Percentiles rank a stretch among this genome's conserved stretches.
Conservation (phyloP, 2,329 filamentous ascomycete genomes). For the Aureobasidium sp. region DNA sequence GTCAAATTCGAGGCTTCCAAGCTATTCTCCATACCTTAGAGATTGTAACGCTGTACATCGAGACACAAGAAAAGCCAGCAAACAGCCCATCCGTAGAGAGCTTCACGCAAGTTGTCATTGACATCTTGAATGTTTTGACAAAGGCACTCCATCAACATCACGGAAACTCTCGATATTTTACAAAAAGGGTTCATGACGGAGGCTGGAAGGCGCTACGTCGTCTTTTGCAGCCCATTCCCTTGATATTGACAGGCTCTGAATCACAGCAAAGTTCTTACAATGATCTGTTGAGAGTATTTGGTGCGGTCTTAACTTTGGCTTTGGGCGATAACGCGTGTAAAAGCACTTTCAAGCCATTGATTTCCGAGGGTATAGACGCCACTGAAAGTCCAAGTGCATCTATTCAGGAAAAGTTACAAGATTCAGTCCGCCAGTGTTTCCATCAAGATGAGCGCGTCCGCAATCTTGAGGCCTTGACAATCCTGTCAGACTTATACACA, state of each 20-base stretch:
- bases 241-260: background rate
- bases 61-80: background rate
- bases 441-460: background rate
- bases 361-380: background rate
- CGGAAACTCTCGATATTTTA: constrained; percentile 84
- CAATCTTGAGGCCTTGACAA: constrained; percentile 3
- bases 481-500: background rate
- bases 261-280: background rate
- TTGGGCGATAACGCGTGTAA: constrained; percentile 56
- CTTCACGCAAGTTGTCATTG: background rate
- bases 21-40: constrained; percentile 62
- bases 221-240: constrained; percentile 40
- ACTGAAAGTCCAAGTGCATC: background rate
- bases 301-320: constrained; percentile 70
- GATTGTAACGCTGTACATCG: background rate
- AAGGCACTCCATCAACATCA: constrained; percentile 70
- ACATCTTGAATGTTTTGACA: constrained; percentile 64
- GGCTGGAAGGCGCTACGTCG: constrained; percentile 75
- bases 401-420: background rate
- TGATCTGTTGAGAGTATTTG: constrained; percentile 24
- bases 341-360: background rate
- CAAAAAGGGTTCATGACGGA: constrained; percentile 63
- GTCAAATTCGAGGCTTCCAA: constrained; percentile 72
- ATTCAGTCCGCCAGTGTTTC: background rate
- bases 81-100: background rate